Conservation (phyloP, 2,329 filamentous ascomycete genomes). For the Talaromyces funiculosus region DNA sequence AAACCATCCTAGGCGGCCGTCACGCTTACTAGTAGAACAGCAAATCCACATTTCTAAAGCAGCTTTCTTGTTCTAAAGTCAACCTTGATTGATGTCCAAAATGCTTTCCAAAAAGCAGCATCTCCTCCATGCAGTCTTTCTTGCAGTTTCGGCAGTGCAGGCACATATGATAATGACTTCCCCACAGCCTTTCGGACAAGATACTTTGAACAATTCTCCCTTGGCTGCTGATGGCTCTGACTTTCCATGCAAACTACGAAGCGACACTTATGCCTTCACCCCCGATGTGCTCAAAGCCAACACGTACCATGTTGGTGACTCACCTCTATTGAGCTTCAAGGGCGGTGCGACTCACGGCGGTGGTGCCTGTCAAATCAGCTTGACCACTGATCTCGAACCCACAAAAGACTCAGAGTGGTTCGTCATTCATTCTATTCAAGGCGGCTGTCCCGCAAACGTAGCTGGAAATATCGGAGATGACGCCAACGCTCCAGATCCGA, state of each 20-base stretch:
- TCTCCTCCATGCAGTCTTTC: constrained; percentile 41
- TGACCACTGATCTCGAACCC: constrained; percentile 71
- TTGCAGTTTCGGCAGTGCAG: constrained; percentile 51
- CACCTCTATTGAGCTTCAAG: constrained; percentile 57
- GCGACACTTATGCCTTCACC: constrained; percentile 7
- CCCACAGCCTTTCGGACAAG: constrained; percentile 58
- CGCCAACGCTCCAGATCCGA: constrained; percentile 39
- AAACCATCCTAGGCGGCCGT: neutral
- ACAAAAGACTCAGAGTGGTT: constrained; percentile 67
- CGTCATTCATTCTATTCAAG: constrained; percentile 82
- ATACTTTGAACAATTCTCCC: constrained; percentile 57
- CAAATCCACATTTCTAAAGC: neutral
- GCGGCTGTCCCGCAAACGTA: constrained; percentile 68
- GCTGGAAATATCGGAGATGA: constrained; percentile 54
- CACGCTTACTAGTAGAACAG: neutral
- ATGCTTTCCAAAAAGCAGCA: neutral
- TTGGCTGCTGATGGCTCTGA: constrained; percentile 55
- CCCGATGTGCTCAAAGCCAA: constrained; percentile 40
- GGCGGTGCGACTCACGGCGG: constrained; percentile 80
- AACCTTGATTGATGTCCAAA: neutral
- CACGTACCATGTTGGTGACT: constrained; percentile 58
- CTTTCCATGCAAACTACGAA: constrained; percentile 77
- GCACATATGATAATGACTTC: constrained; percentile 71
- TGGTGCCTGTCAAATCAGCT: constrained; percentile 81
- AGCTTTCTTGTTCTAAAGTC: neutral